These are phyloP conservation scores for Linnemannia exigua DNA, from an alignment of 192 early-diverging fungal genomes.

Conservation along the genomic window DNA sequence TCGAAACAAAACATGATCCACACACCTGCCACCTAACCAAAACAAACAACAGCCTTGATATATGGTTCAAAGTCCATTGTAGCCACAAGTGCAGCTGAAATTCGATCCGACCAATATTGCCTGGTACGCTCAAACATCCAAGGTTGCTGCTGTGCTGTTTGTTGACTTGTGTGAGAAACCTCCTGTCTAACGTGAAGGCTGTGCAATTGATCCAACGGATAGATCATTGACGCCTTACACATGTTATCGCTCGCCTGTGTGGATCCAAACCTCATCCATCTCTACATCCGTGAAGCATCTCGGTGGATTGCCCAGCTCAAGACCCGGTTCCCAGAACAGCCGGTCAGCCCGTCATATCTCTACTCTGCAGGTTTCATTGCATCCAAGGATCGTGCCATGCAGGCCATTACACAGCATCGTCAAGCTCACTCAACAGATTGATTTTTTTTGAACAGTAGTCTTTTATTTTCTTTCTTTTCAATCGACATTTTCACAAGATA, in stretches of 20 bases:
- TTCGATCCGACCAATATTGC: conserved; percentile 6
- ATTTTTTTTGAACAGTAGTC: neutral
- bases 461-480: neutral
- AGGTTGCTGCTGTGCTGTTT: neutral
- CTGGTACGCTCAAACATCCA: conserved; percentile 3
- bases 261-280: conserved; percentile 10
- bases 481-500: neutral
- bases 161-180: neutral
- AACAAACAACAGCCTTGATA: neutral
- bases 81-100: neutral
- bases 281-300: conserved; percentile 31
- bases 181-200: neutral
- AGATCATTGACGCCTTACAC: conserved; percentile 26
- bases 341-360: conserved; percentile 19
- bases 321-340: conserved; percentile 5
- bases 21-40: neutral
- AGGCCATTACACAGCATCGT: conserved; percentile 9
- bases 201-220: neutral
- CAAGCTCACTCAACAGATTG: neutral
- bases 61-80: conserved; percentile 10
- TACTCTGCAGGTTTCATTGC: neutral
- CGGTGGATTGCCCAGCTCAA: conserved; percentile 22
- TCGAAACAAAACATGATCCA: neutral
- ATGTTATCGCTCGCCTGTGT: conserved; percentile 33
- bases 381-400: conserved; percentile 27